These are phyloP conservation scores for Cladosporium sp. DNA, from an alignment of 2,329 filamentous ascomycete species.

Conservation along the genomic window DNA sequence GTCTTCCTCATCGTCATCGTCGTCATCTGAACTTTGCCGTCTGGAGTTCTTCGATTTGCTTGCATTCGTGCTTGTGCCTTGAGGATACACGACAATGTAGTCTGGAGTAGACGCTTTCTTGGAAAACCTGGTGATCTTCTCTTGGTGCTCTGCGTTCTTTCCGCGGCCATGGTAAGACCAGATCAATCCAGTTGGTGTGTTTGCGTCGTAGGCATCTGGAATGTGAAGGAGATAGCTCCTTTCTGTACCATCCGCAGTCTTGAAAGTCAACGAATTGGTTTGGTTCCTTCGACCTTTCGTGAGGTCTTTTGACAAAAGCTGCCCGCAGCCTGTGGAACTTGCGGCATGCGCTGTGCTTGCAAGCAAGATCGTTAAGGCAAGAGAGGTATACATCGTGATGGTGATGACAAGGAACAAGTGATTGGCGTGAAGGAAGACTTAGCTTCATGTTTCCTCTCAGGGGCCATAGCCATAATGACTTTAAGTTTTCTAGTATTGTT, in stretches of 20 bases:
- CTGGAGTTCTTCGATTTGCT: not conserved
- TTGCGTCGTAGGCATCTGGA: constrained; percentile 41
- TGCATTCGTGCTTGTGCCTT: constrained; percentile 32
- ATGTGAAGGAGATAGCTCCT: constrained; percentile 43
- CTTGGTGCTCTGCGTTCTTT: constrained; percentile 40
- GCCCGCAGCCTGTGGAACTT: constrained; percentile 26
- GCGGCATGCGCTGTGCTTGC: not conserved
- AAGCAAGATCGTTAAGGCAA: constrained; percentile 1
- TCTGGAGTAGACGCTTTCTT: constrained; percentile 47
- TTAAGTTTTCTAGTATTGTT: not conserved
- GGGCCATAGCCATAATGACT: not conserved
- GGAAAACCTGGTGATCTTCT: constrained; percentile 47
- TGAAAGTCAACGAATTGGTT: constrained; percentile 26
- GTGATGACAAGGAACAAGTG: not conserved
- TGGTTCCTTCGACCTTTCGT: constrained; percentile 24
- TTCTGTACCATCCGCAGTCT: constrained; percentile 23
- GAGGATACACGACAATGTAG: constrained; percentile 48
- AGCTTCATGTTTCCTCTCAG: not conserved
- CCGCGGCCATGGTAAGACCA: constrained; percentile 50
- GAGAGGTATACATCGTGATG: not conserved
- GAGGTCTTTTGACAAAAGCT: constrained; percentile 21
- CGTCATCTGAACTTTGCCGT: not conserved
- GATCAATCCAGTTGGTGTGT: constrained; percentile 43
- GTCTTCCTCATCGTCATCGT: not conserved
- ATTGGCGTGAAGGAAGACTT: not conserved